A percentile compares a stretch with the other conserved stretches of the same genome.
These are phyloP conservation scores for Fusarium illudens DNA, from an alignment of 2,329 filamentous ascomycete species.

Conservation along the genomic window DNA sequence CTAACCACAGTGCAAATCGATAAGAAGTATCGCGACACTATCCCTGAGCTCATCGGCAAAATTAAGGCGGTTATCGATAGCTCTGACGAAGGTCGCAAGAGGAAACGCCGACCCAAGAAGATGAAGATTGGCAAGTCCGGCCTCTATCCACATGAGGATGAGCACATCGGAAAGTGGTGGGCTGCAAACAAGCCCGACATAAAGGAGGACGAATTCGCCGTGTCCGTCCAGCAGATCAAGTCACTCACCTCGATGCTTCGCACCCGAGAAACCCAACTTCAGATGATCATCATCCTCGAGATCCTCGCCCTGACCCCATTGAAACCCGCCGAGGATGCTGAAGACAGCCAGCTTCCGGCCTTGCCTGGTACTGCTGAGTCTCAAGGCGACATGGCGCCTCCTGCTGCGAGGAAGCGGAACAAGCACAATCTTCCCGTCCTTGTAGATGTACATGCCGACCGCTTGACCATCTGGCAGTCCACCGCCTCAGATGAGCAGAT, in stretches of 20 bases:
- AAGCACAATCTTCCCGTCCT: slow-evolving; percentile 71
- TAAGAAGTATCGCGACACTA: slow-evolving; percentile 79
- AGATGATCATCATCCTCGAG: slow-evolving; percentile 82
- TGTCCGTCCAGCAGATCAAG: slow-evolving; percentile 63
- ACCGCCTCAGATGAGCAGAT: slow-evolving; percentile 69
- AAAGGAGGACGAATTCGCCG: slow-evolving; percentile 58
- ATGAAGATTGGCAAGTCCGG: slow-evolving; percentile 74
- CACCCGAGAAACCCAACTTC: slow-evolving; percentile 79
- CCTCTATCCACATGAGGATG: slow-evolving; percentile 72
- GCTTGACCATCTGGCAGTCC: slow-evolving; percentile 85
- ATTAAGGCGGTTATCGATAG: slow-evolving; percentile 66
- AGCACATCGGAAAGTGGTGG: slow-evolving; percentile 77
- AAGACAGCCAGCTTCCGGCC: slow-evolving; percentile 58
- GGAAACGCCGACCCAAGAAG: slow-evolving; percentile 67
- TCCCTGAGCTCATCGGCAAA: slow-evolving; percentile 68
- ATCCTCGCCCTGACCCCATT: slow-evolving; percentile 74
- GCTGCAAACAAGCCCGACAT: slow-evolving; percentile 60
- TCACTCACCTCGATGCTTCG: slow-evolving; percentile 72
- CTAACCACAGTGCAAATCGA: slow-evolving; percentile 74
- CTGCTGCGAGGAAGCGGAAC: slow-evolving; percentile 61
- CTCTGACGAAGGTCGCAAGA: slow-evolving; percentile 58
- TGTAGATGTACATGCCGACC: slow-evolving; percentile 78
- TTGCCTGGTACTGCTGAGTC: slow-evolving; percentile 50
- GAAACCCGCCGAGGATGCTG: slow-evolving; percentile 50
- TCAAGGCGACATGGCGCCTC: slow-evolving; percentile 41